Base-by-base conservation (phyloP, 352 stramenopile genomes). In the Pythium diclinum region DNA sequence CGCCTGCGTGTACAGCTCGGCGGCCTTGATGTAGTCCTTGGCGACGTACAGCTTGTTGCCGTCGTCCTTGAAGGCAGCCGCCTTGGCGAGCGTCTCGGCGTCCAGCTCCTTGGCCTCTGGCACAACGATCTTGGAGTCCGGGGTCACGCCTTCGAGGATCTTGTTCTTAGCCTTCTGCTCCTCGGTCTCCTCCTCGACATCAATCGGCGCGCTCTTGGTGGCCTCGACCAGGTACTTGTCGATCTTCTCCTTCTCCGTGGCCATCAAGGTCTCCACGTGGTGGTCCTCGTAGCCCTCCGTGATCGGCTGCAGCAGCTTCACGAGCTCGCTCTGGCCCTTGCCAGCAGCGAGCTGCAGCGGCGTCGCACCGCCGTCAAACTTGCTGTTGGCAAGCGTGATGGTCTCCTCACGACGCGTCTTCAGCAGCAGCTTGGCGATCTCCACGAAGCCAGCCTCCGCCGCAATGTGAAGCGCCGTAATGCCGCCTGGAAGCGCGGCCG, bases 391-490 rank as follows among this genome's bases (percentile, higher is more conserved):
- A 19, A 82, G 69, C 32, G 64, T 63, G 34, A 71, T 69, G 3
- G 77, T 71, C 56, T 91, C 81, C 30, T 88, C 76, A 0, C 55
- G 21, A 5, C 81, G 81, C 54, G 63, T 71, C 28, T 71, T 66
- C 8, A 92, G 61, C 59, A 94, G 86, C 59, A 75, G 67, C 66
- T 79, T 49, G 8, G 91, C 73, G 25, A 92, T 74, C 46, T 89
- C 81, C 3, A 58, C 64, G 63, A 85, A 88, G 17, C 83, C 85
- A 7, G 81, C 89, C 61, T 94, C 85, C 10, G 85, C 78, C 11
- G 85, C 81, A 67, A 94, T 90, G 61, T 92, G 85, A 17, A 94
- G 60, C 6, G 81, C 76, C 47, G 85, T 94, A 61, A 94, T 75
- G 3, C 77, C 81, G 1, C 80, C 83, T 14, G 77, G 66, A 46